A percentile compares a stretch with the other conserved stretches of the same genome.
These are phyloP conservation scores for Gonium pectorale DNA, from an alignment of 139 green algal genomes.

Conservation along the genomic window DNA sequence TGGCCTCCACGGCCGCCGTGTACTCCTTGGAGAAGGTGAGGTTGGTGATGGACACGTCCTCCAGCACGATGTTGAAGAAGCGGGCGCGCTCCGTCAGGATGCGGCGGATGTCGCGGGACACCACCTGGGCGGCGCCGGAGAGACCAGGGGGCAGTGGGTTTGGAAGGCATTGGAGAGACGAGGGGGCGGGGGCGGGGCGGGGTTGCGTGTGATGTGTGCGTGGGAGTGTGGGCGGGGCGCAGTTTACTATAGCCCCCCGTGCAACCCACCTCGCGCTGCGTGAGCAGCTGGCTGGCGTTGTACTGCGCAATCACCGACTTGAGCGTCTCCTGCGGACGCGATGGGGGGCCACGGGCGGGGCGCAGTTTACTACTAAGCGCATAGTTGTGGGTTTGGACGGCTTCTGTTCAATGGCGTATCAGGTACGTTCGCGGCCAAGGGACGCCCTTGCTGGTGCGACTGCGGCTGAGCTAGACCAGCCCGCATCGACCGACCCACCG, in stretches of 20 bases:
- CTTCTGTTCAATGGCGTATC: no score
- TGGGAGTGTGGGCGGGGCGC: no score
- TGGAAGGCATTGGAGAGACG: no score
- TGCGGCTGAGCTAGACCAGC: no score
- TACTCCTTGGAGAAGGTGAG: constrained; percentile 98
- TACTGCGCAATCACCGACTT: constrained; percentile 99
- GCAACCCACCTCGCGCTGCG: constrained; percentile 89
- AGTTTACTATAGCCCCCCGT: no score
- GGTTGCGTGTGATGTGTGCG: no score
- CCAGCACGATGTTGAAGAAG: constrained; percentile 97
- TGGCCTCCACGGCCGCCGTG: constrained; percentile 96
- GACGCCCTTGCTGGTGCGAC: no score
- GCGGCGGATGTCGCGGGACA: constrained; percentile 88
- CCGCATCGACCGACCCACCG: no score
- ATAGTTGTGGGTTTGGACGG: no score
- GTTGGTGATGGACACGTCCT: constrained; percentile 99
- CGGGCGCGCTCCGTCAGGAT: constrained; percentile 91
- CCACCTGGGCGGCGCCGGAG: not conserved
- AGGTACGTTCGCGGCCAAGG: no score
- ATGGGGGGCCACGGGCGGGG: not conserved
- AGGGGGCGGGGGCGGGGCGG: no score
- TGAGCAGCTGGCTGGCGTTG: constrained; percentile 98
- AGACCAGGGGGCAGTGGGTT: not conserved
- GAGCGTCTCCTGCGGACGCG: constrained; percentile 85
- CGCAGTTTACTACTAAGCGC: no score